Conservation (phyloP, 2,329 filamentous ascomycete genomes). For the Verticillium tricorpus region DNA sequence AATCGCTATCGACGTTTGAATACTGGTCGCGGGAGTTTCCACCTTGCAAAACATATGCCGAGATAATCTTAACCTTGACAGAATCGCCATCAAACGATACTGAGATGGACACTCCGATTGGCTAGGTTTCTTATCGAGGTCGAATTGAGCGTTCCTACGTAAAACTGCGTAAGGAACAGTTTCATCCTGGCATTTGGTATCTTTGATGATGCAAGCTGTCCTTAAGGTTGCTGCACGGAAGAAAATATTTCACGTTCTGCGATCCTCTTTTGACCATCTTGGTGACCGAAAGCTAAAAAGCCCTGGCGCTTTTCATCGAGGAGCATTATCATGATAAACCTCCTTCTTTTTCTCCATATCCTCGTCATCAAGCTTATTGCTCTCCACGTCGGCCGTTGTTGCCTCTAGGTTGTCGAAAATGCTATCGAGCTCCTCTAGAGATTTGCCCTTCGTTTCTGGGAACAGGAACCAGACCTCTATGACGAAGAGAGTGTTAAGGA, state of each 20-base stretch:
- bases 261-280: too few relatives aligned
- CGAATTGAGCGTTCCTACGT: too few relatives aligned
- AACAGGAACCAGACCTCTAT: constrained; percentile 50
- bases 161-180: background rate
- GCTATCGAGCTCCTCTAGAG: constrained; percentile 47
- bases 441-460: constrained; percentile 52
- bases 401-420: constrained; percentile 38
- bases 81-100: background rate
- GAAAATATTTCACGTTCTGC: too few relatives aligned
- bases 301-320: too few relatives aligned
- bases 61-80: background rate
- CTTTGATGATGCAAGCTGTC: too few relatives aligned
- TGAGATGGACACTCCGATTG: background rate
- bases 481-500: constrained; percentile 47
- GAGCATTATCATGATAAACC: background rate
- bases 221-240: too few relatives aligned
- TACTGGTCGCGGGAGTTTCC: constrained; percentile 1
- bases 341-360: constrained; percentile 15
- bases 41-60: background rate
- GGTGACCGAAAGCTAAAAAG: too few relatives aligned
- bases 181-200: background rate
- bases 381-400: constrained; percentile 15
- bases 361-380: constrained; percentile 14
- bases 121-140: background rate
- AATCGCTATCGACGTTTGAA: background rate